Percentiles rank a stretch among this genome's conserved stretches.
Conservation (phyloP, 306 rosid genomes). For the Arachis stenosperma region DNA sequence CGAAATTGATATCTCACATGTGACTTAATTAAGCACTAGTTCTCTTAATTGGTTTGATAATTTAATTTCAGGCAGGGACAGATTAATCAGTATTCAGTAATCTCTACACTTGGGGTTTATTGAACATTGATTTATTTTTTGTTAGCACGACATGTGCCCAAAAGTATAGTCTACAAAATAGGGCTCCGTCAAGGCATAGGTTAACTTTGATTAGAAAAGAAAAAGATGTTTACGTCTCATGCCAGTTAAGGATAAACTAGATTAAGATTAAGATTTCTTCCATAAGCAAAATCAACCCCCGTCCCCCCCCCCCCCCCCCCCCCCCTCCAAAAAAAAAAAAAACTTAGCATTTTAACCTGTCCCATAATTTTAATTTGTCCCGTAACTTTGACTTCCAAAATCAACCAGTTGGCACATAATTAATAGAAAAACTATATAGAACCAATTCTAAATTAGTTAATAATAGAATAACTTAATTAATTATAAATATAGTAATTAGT, state of each 20-base stretch:
- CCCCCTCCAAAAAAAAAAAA: neutral
- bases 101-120: neutral
- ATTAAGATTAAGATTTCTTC: slow-evolving; percentile 30
- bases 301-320: too few relatives aligned
- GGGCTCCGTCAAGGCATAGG: slow-evolving; percentile 21
- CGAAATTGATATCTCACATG: neutral
- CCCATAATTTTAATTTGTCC: neutral
- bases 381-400: neutral
- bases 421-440: too few relatives aligned
- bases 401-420: too few relatives aligned
- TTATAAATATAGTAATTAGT: too few relatives aligned
- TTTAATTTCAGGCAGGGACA: neutral
- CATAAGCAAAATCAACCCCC: neutral
- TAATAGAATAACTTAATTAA: too few relatives aligned
- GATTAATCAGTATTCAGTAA: neutral
- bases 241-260: slow-evolving; percentile 16
- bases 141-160: slow-evolving; percentile 26
- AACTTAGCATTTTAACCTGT: neutral
- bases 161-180: slow-evolving; percentile 34
- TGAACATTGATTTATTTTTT: neutral
- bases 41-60: neutral
- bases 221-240: slow-evolving; percentile 5
- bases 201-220: slow-evolving; percentile 15
- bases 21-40: neutral
- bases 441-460: too few relatives aligned